phyloP scores from a whole-genome alignment of 1,284 basidiomycete species.

The Volvariella volvacea region DNA sequence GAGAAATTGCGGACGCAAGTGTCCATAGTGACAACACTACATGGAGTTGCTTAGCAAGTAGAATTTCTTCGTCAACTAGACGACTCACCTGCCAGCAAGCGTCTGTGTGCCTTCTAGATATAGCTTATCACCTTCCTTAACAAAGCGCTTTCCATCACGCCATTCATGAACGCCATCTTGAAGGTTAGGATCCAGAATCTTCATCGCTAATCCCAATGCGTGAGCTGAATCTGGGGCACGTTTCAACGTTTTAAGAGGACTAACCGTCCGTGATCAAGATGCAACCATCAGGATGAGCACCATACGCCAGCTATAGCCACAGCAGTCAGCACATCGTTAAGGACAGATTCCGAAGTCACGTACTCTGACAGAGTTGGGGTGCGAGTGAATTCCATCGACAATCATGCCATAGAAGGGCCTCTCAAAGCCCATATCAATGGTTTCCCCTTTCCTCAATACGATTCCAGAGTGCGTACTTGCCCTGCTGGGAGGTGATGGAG shows the following conservation, averaged over 20 bases:
- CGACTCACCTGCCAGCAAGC: conserved; percentile 70
- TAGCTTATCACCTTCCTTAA: conserved; percentile 77
- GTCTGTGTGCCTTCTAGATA: conserved; percentile 83
- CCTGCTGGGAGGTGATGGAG: conserved; percentile 14
- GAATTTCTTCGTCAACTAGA: conserved; percentile 9
- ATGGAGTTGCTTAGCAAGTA: conserved; percentile 4
- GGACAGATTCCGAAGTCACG: conserved; percentile 15
- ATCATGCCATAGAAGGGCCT: conserved; percentile 86
- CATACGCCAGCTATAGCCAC: conserved; percentile 66
- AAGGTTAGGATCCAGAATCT: conserved; percentile 80
- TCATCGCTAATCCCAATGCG: conserved; percentile 73
- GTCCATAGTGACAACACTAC: conserved; percentile 73
- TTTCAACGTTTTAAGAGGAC: too few species aligned
- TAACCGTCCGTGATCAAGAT: conserved; percentile 85
- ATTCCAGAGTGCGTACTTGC: conserved; percentile 24
- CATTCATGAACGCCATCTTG: conserved; percentile 83
- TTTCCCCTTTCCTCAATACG: conserved; percentile 31
- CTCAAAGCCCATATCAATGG: conserved; percentile 45
- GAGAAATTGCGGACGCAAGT: conserved; percentile 83
- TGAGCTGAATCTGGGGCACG: too few species aligned
- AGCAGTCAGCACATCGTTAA: neutral
- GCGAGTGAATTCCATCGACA: conserved; percentile 86
- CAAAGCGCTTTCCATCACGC: conserved; percentile 73
- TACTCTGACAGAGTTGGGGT: conserved; percentile 84
- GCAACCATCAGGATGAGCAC: conserved; percentile 76